Conservation (phyloP, 768 basidiomycete species). For the Boletus rubescentipes region DNA sequence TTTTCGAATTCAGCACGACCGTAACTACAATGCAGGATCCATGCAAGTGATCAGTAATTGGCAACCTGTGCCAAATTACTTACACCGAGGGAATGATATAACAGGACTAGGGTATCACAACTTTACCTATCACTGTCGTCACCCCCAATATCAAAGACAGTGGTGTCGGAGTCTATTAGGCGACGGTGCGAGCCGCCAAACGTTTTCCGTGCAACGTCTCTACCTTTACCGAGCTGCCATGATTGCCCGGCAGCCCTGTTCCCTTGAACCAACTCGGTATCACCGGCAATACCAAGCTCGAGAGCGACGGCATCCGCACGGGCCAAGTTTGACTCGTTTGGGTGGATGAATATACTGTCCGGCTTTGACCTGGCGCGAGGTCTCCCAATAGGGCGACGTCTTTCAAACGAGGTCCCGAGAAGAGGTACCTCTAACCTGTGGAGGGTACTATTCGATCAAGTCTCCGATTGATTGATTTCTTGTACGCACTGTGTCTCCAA, state of each 20-base stretch:
- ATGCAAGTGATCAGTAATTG: background rate
- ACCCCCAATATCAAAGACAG: constrained; percentile 10
- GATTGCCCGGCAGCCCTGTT: constrained; percentile 38
- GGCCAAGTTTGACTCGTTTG: constrained; percentile 59
- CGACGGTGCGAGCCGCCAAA: constrained; percentile 28
- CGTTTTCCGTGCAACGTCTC: constrained; percentile 48
- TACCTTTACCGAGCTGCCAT: constrained; percentile 55
- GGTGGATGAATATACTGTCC: constrained; percentile 61
- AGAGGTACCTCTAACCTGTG: constrained; percentile 27
- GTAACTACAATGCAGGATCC: background rate
- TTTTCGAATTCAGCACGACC: background rate
- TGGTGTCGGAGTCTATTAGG: constrained; percentile 1
- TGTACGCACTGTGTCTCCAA: constrained; percentile 22
- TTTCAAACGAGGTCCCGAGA: constrained; percentile 10
- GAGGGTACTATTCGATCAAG: background rate
- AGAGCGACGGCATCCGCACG: constrained; percentile 64
- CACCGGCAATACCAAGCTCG: constrained; percentile 49
- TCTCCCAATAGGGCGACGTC: constrained; percentile 17
- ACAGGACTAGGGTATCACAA: background rate
- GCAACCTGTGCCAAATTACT: background rate
- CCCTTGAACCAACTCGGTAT: constrained; percentile 47
- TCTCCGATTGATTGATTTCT: background rate
- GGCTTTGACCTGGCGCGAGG: constrained; percentile 56
- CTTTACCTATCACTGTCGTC: constrained; percentile 15
- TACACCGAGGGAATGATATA: background rate